Evolutionary conservation across 768 basidiomycete species (phyloP).

Genomic region (Chalciporus chontae): DNA sequence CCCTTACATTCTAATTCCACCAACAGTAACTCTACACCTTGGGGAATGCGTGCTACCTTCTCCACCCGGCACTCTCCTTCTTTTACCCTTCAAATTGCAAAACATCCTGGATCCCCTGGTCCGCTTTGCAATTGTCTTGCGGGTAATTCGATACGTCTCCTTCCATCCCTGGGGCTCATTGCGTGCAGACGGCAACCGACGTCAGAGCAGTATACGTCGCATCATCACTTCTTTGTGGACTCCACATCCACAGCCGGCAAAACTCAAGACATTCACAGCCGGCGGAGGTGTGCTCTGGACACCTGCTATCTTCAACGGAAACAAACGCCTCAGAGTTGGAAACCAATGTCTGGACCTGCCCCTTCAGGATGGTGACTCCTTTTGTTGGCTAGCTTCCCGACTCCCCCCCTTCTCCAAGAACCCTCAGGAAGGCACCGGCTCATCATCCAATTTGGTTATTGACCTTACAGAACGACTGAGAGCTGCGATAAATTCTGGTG

Average conservation of each 20-base stretch:
- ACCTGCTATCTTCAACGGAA: constrained; percentile 41
- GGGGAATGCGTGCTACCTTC: constrained; percentile 38
- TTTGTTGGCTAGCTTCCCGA: constrained; percentile 64
- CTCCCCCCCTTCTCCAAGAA: constrained; percentile 43
- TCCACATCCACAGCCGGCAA: constrained; percentile 24
- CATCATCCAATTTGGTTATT: constrained; percentile 30
- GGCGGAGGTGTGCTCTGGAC: constrained; percentile 66
- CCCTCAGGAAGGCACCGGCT: constrained; percentile 25
- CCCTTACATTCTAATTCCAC: constrained; percentile 6
- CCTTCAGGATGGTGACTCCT: constrained; percentile 18
- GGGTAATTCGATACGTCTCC: constrained; percentile 67
- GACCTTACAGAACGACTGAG: constrained; percentile 39
- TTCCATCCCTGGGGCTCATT: constrained; percentile 74
- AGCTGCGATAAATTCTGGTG: constrained; percentile 12
- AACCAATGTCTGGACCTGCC: constrained; percentile 12
- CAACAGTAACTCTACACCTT: constrained; percentile 43
- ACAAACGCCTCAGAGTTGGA: constrained; percentile 17
- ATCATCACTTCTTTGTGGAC: constrained; percentile 51
- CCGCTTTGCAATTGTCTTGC: constrained; percentile 43
- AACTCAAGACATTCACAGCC: constrained; percentile 40
- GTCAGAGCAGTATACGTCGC: constrained; percentile 40
- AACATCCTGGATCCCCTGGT: constrained; percentile 33
- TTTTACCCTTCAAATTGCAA: constrained; percentile 37
- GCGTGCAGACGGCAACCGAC: constrained; percentile 58
- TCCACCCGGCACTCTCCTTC: constrained; percentile 47